Conservation (phyloP, 257 asterid species). For the Primulina huaijiensis region DNA sequence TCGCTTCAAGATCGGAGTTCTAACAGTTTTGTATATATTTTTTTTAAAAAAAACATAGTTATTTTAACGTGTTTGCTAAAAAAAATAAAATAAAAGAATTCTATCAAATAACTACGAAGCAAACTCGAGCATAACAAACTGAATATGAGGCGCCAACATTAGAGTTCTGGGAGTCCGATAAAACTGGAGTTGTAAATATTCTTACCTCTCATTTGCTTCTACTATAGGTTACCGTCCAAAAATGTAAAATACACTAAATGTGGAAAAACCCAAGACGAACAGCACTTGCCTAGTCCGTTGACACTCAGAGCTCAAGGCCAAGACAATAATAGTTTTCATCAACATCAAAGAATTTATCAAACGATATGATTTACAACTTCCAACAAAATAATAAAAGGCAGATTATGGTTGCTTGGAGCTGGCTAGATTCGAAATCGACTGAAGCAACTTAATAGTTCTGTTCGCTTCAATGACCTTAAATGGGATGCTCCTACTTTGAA, state of each 20-base stretch:
- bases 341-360: background rate
- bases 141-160: no score
- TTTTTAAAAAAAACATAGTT: no score
- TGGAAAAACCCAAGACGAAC: background rate
- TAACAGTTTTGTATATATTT: no score
- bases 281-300: background rate
- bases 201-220: background rate
- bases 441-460: constrained; percentile 4
- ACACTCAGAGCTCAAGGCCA: background rate
- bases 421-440: constrained; percentile 15
- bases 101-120: no score
- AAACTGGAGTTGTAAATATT: no score
- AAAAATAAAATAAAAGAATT: no score
- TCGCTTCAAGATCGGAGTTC: no score
- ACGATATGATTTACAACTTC: background rate
- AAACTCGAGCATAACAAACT: no score
- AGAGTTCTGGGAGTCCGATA: no score
- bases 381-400: background rate
- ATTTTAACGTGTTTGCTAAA: no score
- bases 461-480: background rate
- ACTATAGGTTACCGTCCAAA: background rate
- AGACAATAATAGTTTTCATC: no score
- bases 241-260: no score
- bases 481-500: constrained; percentile 37
- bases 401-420: background rate